Evolutionary conservation across 2,329 filamentous ascomycete species (phyloP).

Genomic region (Tothia fuscella): DNA sequence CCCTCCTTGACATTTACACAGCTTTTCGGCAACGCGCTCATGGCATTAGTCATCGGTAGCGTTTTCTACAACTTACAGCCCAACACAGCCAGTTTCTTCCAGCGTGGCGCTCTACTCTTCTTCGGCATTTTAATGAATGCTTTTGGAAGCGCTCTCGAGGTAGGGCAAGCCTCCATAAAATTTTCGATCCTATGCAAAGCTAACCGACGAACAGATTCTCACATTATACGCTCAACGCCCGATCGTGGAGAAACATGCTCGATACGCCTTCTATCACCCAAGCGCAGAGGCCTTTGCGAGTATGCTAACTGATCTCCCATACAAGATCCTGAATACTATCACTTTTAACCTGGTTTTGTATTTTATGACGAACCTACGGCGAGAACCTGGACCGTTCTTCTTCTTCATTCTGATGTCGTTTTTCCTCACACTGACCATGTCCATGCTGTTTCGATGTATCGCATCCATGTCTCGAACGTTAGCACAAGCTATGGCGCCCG

Average conservation of each 20-base stretch:
- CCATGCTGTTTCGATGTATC: constrained; percentile 75
- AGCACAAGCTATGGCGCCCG: constrained; percentile 44
- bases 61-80: constrained; percentile 67
- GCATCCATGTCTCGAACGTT: constrained; percentile 61
- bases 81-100: constrained; percentile 62
- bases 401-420: constrained; percentile 72
- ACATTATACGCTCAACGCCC: constrained; percentile 80
- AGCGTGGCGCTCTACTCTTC: constrained; percentile 70
- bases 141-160: constrained; percentile 66
- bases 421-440: constrained; percentile 63
- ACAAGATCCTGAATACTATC: constrained; percentile 64
- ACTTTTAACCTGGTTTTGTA: constrained; percentile 72
- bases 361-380: constrained; percentile 73
- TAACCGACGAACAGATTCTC: constrained; percentile 45
- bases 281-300: constrained; percentile 79
- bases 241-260: constrained; percentile 80
- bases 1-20: constrained; percentile 59
- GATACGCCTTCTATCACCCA: constrained; percentile 82
- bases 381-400: constrained; percentile 68
- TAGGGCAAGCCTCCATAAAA: no score
- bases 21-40: constrained; percentile 58
- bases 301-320: constrained; percentile 77
- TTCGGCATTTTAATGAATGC: constrained; percentile 81
- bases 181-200: background rate
- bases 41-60: constrained; percentile 66